Evolutionary conservation across 768 basidiomycete genomes (phyloP).

Genomic region (Suillus lakei): DNA sequence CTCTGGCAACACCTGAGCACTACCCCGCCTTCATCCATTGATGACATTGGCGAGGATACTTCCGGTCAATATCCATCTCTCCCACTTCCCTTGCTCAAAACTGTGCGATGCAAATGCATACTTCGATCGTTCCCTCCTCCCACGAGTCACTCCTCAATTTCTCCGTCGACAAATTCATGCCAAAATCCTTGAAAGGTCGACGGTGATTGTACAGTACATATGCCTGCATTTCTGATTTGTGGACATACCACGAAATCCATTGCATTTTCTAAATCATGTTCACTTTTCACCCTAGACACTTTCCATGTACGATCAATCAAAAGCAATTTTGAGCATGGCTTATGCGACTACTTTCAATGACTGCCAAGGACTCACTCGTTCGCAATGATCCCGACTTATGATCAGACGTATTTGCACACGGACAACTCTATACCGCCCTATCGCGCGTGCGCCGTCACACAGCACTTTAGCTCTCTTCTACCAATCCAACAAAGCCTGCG

Average conservation of each 20-base stretch:
- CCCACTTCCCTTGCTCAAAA: background rate
- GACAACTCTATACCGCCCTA: constrained; percentile 52
- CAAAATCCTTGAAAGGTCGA: background rate
- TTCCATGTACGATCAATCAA: background rate
- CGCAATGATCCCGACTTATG: constrained; percentile 45
- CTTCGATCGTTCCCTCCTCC: background rate
- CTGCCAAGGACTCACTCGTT: constrained; percentile 52
- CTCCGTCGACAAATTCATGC: background rate
- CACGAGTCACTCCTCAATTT: background rate
- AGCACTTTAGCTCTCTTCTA: no score
- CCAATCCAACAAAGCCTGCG: no score
- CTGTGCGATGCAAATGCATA: background rate
- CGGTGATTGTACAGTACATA: background rate
- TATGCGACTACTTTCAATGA: constrained; percentile 48
- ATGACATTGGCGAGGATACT: background rate
- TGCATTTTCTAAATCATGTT: background rate
- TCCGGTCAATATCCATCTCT: background rate
- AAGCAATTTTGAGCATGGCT: background rate
- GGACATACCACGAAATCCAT: background rate
- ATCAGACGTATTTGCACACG: constrained; percentile 45
- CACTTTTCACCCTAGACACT: background rate
- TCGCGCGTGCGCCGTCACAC: constrained; percentile 28
- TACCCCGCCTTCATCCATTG: background rate
- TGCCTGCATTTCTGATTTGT: background rate
- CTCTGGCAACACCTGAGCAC: no score